These are phyloP conservation scores for Penicillium rolfsii DNA, from an alignment of 2,329 filamentous ascomycete genomes.

Conservation along the genomic window DNA sequence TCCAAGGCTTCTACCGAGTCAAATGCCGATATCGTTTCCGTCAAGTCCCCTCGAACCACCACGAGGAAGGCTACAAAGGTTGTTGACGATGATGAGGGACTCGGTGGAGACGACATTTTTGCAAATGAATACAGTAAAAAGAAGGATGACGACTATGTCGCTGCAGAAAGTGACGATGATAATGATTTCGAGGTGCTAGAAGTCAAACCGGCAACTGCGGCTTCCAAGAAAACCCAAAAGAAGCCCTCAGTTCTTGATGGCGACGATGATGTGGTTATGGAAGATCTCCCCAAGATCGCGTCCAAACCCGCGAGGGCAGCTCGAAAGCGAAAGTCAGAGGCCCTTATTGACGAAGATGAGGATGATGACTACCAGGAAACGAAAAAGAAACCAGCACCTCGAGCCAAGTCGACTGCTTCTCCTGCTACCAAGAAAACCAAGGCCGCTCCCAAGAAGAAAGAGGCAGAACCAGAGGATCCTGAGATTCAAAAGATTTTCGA, in stretches of 20 bases:
- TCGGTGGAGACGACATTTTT: conserved; percentile 79
- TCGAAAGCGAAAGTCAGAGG: conserved; percentile 63
- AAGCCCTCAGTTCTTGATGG: conserved; percentile 34
- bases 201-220: conserved; percentile 61
- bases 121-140: conserved; percentile 71
- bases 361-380: conserved; percentile 59
- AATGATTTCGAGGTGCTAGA: conserved; percentile 66
- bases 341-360: conserved; percentile 55
- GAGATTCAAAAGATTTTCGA: conserved; percentile 83
- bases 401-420: conserved; percentile 39
- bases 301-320: conserved; percentile 44
- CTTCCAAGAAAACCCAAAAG: conserved; percentile 50
- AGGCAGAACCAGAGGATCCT: conserved; percentile 66
- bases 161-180: conserved; percentile 59
- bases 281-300: conserved; percentile 52
- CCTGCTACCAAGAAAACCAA: conserved; percentile 53
- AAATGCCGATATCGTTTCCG: conserved; percentile 18
- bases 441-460: conserved; percentile 61
- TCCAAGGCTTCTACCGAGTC: conserved; percentile 30
- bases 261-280: conserved; percentile 55
- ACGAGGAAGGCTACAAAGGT: conserved; percentile 41
- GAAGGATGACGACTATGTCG: conserved; percentile 68
- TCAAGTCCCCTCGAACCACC: conserved; percentile 13
- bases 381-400: conserved; percentile 58
- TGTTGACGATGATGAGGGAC: conserved; percentile 66